A percentile compares a stretch with the other conserved stretches of the same genome.
Conservation (phyloP, 768 basidiomycete genomes). For the Lactarius vividus region DNA sequence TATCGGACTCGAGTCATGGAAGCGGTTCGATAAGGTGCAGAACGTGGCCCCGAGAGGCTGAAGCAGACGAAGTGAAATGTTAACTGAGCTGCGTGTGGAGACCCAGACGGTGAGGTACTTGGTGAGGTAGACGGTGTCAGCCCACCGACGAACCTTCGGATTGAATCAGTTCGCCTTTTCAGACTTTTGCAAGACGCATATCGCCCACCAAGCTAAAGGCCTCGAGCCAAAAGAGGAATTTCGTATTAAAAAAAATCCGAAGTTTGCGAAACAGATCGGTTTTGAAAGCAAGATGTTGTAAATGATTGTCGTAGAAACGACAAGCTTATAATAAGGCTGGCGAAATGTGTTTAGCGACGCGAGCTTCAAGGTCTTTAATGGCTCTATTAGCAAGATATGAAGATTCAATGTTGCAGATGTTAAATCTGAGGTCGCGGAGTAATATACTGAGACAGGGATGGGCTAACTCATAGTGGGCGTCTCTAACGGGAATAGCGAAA, state of each 20-base stretch:
- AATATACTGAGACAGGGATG: background rate
- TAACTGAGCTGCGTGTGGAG: too few relatives aligned
- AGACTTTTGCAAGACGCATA: conserved; percentile 36
- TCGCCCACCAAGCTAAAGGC: background rate
- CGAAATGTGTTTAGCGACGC: background rate
- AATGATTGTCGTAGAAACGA: background rate
- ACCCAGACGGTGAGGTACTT: too few relatives aligned
- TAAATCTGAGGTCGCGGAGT: background rate
- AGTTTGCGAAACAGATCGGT: background rate
- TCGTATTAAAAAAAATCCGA: background rate
- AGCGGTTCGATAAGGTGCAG: too few relatives aligned
- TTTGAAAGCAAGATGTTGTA: background rate
- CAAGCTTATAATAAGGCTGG: background rate
- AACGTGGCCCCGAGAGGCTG: too few relatives aligned
- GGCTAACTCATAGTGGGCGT: background rate
- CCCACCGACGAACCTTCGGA: conserved; percentile 58
- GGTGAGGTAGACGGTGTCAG: too few relatives aligned
- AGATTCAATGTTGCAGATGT: background rate
- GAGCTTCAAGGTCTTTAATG: background rate
- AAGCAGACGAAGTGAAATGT: too few relatives aligned
- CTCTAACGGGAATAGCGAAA: too few relatives aligned
- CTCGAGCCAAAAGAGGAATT: background rate
- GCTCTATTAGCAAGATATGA: background rate
- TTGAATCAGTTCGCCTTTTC: conserved; percentile 34
- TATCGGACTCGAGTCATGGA: too few relatives aligned